phyloP scores from a whole-genome alignment of 331 rosid genomes.

The Saraca asoca region DNA sequence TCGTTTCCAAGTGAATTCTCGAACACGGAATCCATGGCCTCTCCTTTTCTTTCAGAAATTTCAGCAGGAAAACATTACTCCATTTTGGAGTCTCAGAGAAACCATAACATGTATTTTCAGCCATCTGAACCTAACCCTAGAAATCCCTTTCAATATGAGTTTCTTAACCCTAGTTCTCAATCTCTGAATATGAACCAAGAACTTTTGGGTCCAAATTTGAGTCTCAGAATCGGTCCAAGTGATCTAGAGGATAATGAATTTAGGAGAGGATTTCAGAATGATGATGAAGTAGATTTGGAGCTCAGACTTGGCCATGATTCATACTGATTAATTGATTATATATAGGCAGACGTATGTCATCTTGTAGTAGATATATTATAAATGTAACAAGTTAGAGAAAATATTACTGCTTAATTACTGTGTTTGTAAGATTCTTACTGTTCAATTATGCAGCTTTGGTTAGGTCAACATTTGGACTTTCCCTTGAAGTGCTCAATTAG shows the following conservation, averaged over 20 bases:
- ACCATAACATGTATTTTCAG: constrained; percentile 35
- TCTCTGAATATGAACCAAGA: constrained; percentile 47
- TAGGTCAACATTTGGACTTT: too few species aligned
- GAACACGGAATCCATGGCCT: constrained; percentile 30
- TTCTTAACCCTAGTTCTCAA: constrained; percentile 33
- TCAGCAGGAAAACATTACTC: constrained; percentile 30
- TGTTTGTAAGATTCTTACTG: too few species aligned
- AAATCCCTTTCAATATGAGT: constrained; percentile 33
- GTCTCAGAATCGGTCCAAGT: constrained; percentile 49
- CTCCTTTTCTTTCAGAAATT: constrained; percentile 32
- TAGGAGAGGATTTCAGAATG: constrained; percentile 35
- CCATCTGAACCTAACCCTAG: constrained; percentile 40
- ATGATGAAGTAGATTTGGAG: constrained; percentile 72
- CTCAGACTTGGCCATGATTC: constrained; percentile 73
- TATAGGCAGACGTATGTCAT: too few species aligned
- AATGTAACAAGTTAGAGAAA: too few species aligned
- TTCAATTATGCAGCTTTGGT: too few species aligned
- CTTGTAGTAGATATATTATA: too few species aligned
- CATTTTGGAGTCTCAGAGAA: constrained; percentile 40
- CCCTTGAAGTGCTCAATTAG: too few species aligned
- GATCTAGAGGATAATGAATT: constrained; percentile 38
- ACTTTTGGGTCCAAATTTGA: constrained; percentile 57
- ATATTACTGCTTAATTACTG: too few species aligned
- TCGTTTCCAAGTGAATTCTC: constrained; percentile 7
- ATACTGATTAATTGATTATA: neutral